Conservation (phyloP, 2,329 filamentous ascomycete species). For the Trichoderma arundinaceum region DNA sequence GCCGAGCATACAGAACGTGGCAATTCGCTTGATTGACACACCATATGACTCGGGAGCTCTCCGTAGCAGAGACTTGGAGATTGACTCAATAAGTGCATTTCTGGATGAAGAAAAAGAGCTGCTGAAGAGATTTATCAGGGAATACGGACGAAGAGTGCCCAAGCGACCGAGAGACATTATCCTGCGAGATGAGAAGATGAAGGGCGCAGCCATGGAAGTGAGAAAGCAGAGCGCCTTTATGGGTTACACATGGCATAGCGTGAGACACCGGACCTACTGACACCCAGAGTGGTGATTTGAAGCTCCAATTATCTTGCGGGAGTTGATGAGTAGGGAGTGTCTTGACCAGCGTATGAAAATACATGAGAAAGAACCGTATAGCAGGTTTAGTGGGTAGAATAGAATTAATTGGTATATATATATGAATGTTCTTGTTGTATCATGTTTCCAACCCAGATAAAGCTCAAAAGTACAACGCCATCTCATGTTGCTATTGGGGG, state of each 20-base stretch:
- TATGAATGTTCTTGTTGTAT: background rate
- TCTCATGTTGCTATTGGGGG: background rate
- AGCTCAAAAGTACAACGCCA: background rate
- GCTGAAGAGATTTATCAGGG: conserved; percentile 58
- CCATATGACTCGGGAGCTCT: conserved; percentile 57
- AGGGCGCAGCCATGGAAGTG: conserved; percentile 73
- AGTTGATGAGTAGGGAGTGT: background rate
- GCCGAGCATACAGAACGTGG: conserved; percentile 49
- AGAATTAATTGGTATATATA: conserved; percentile 13
- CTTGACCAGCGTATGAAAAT: conserved; percentile 7
- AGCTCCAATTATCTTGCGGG: background rate
- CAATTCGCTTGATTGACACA: conserved; percentile 52
- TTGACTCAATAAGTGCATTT: conserved; percentile 49
- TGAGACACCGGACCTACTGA: conserved; percentile 45
- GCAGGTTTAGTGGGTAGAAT: conserved; percentile 14
- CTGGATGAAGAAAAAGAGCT: conserved; percentile 47
- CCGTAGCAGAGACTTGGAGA: conserved; percentile 56
- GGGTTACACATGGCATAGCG: conserved; percentile 82
- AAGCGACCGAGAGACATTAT: conserved; percentile 86
- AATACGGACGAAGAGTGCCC: conserved; percentile 67
- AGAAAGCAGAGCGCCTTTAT: conserved; percentile 84
- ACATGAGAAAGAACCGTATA: background rate
- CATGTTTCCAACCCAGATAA: background rate
- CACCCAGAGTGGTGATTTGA: conserved; percentile 24
- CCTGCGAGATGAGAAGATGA: conserved; percentile 72